phyloP scores from a whole-genome alignment of 257 asterid species.

The Gynochthodes officinalis region DNA sequence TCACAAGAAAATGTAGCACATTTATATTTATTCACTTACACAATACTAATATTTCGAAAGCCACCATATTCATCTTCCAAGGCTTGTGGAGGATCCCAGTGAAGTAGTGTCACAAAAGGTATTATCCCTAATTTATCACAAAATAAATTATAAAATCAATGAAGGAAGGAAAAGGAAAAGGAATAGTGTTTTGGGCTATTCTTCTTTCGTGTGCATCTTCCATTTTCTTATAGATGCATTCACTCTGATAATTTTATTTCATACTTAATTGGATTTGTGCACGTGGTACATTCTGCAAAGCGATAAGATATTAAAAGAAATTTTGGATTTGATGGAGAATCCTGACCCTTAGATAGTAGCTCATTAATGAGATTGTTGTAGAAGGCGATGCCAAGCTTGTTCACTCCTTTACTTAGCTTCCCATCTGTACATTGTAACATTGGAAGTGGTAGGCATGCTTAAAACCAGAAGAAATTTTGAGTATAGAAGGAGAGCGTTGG shows the following conservation, averaged over 20 bases:
- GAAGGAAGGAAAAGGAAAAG: background rate
- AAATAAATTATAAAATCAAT: background rate
- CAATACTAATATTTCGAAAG: slow-evolving; percentile 44
- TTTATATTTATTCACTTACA: slow-evolving; percentile 34
- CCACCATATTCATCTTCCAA: slow-evolving; percentile 68
- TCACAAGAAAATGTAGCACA: background rate
- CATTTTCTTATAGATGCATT: too few relatives aligned
- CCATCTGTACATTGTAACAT: slow-evolving; percentile 29
- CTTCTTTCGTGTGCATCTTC: too few relatives aligned
- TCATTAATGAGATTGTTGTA: slow-evolving; percentile 60
- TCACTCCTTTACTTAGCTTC: slow-evolving; percentile 52
- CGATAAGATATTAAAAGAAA: background rate
- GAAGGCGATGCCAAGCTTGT: slow-evolving; percentile 52
- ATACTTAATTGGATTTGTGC: too few relatives aligned
- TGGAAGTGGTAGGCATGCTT: background rate
- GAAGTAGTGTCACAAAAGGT: slow-evolving; percentile 60
- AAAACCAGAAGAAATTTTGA: too few relatives aligned
- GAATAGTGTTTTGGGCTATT: background rate
- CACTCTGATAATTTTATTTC: too few relatives aligned
- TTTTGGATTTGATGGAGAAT: background rate
- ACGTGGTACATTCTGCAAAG: too few relatives aligned
- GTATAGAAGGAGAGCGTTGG: background rate
- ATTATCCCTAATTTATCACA: slow-evolving; percentile 33
- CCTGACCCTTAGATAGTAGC: slow-evolving; percentile 48
- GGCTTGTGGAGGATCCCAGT: slow-evolving; percentile 81